Evolutionary conservation across 2,329 filamentous ascomycete genomes (phyloP), one percentile per base, ranked within the genome.

Genomic region (Epicoccum nigrum): DNA sequence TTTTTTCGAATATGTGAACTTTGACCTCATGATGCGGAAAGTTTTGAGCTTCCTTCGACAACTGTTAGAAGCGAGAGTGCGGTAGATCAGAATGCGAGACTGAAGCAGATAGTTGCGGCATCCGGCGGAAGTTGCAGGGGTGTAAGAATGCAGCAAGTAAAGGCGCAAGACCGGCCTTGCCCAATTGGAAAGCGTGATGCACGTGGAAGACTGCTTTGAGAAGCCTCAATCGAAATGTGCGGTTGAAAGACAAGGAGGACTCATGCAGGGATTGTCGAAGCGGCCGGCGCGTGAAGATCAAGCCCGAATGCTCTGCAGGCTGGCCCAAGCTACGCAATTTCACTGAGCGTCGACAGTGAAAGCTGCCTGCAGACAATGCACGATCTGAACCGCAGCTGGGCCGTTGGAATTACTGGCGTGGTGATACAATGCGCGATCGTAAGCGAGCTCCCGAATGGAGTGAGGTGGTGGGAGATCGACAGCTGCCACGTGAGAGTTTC

Each of bases 1-100:
- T n/a, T 55, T 54, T 17, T 31, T 54, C 11, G 62, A 64, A 44
- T 64, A 64, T 6, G 62, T 64, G 44, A 55, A 49, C 31, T 55
- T 63, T n/a, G 23, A 33, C 35, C 30, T 44, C 45, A 63, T 63
- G 19, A 45, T 38, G 44, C 39, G 42, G 42, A 46, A 17, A 40
- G 45, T 21, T 51, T 30, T 39, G 48, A 37, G 19, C 42, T 41
- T 38, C 51, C 54, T 54, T 45, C 32, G 33, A 50, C 32, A 19
- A 51, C 16, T 43, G 42, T 48, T 39, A 39, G 34, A 44, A 48
- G 53, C 54, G 50, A 51, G 31, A 44, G 47, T 40, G 31, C 47
- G 43, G 33, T 27, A 35, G n/a, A 19, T 37, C 12, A 35, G 31
- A 28, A 16, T 17, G 20, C 15, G 30, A 16, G 19, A 21, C 41